phyloP scores from a whole-genome alignment of 78 protist species.

The Emiliania huxleyi region DNA sequence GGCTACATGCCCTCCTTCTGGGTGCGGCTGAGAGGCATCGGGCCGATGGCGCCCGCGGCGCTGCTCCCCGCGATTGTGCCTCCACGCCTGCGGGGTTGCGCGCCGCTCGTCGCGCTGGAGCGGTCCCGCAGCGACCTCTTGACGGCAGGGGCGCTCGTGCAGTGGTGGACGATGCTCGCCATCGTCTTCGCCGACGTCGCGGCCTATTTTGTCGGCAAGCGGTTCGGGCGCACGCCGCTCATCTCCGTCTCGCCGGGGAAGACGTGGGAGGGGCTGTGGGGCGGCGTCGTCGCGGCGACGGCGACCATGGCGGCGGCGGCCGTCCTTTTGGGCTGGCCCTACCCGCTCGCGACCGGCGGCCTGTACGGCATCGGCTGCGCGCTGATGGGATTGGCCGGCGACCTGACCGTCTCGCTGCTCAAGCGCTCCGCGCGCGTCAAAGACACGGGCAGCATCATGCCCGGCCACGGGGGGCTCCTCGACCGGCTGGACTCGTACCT shows the following conservation, averaged over 20 bases:
- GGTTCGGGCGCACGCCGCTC: not conserved
- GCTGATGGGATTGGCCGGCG: not conserved
- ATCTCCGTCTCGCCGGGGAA: not conserved
- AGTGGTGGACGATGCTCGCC: slow-evolving; percentile 10
- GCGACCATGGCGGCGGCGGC: not conserved
- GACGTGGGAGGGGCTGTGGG: not conserved
- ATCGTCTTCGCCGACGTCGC: not conserved
- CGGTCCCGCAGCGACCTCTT: not conserved
- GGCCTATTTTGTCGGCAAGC: slow-evolving; percentile 9
- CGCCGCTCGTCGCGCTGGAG: not conserved
- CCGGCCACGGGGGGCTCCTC: slow-evolving; percentile 22
- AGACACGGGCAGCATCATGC: not conserved
- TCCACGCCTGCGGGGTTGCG: not conserved
- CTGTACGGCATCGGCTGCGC: not conserved
- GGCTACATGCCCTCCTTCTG: slow-evolving; percentile 14
- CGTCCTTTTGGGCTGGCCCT: not conserved
- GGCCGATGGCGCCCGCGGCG: not conserved
- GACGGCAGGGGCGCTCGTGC: not conserved
- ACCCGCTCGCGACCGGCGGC: not conserved
- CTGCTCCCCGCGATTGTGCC: too few species aligned
- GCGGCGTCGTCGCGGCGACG: not conserved
- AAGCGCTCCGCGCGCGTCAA: not conserved
- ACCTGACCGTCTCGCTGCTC: slow-evolving; percentile 3
- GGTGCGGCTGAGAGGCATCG: not conserved
- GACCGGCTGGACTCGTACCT: slow-evolving; percentile 5